These are phyloP conservation scores for Colletotrichum spinosum DNA, from an alignment of 2,329 filamentous ascomycete species.

Conservation along the genomic window DNA sequence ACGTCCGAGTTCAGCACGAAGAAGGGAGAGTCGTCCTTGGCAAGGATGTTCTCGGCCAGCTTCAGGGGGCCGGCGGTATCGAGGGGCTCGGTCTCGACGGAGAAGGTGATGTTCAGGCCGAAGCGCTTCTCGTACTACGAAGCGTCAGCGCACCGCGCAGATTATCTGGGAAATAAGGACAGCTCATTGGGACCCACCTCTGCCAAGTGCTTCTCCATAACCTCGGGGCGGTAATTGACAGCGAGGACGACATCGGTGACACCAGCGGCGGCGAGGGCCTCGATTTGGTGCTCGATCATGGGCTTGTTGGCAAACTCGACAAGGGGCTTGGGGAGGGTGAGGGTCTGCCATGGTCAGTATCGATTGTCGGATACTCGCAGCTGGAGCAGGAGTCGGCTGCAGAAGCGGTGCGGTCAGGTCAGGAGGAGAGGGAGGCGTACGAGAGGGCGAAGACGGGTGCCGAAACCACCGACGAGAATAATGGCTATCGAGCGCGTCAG, in stretches of 20 bases:
- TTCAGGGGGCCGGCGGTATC: constrained; percentile 96
- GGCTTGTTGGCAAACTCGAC: constrained; percentile 99
- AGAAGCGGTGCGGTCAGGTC: constrained; percentile 11
- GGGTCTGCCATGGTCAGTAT: constrained; percentile 69
- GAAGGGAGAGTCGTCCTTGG: constrained; percentile 94
- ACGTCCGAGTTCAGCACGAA: constrained; percentile 99
- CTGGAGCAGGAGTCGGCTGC: background rate
- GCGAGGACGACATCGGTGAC: constrained; percentile 98
- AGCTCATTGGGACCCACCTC: constrained; percentile 69
- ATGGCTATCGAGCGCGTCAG: constrained; percentile 71
- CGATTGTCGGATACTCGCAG: constrained; percentile 32
- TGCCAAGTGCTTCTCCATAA: constrained; percentile 94
- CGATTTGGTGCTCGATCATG: constrained; percentile 99
- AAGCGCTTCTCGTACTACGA: constrained; percentile 87
- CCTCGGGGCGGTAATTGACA: constrained; percentile 98
- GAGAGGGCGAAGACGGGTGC: constrained; percentile 95
- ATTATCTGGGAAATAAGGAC: no score
- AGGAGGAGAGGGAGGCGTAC: constrained; percentile 64
- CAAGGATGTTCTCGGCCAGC: constrained; percentile 90
- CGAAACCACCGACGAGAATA: constrained; percentile 99
- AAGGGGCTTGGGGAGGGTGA: constrained; percentile 96
- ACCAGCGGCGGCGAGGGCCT: constrained; percentile 91
- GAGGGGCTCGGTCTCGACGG: constrained; percentile 93
- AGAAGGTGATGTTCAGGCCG: constrained; percentile 96
- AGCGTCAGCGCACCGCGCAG: background rate